Conservation (phyloP, 2,329 filamentous ascomycete species). For the Botryotinia convoluta region DNA sequence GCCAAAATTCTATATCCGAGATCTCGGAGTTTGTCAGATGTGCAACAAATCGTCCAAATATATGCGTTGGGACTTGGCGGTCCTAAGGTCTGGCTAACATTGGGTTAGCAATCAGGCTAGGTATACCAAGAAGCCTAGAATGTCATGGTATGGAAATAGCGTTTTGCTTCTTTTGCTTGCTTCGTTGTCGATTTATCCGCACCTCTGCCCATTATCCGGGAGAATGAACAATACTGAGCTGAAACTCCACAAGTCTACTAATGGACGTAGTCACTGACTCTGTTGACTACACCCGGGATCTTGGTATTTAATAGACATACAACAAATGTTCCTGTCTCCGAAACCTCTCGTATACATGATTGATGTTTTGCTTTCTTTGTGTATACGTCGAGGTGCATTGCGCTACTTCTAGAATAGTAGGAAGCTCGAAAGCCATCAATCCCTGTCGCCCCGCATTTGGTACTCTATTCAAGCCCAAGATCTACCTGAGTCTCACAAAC, state of each 20-base stretch:
- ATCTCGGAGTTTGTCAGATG: background rate
- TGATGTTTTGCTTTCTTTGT: background rate
- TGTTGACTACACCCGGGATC: background rate
- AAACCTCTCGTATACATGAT: background rate
- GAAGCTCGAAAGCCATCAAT: background rate
- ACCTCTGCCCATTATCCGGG: background rate
- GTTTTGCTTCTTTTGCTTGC: background rate
- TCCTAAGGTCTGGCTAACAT: background rate
- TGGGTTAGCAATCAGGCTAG: background rate
- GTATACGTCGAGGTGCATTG: background rate
- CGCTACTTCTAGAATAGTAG: background rate
- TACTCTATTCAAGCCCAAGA: background rate
- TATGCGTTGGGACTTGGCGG: background rate
- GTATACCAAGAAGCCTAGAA: background rate
- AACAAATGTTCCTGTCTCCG: background rate
- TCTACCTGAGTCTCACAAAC: background rate
- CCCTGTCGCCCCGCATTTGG: background rate
- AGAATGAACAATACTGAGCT: background rate
- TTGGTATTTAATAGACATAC: background rate
- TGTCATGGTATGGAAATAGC: background rate
- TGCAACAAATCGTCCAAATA: background rate
- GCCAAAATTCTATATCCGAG: background rate
- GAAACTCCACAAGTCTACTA: background rate
- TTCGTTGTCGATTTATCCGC: background rate
- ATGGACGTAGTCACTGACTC: background rate